Evolutionary conservation across 23 red algal species (phyloP).

Genomic region (Gracilaria domingensis): DNA sequence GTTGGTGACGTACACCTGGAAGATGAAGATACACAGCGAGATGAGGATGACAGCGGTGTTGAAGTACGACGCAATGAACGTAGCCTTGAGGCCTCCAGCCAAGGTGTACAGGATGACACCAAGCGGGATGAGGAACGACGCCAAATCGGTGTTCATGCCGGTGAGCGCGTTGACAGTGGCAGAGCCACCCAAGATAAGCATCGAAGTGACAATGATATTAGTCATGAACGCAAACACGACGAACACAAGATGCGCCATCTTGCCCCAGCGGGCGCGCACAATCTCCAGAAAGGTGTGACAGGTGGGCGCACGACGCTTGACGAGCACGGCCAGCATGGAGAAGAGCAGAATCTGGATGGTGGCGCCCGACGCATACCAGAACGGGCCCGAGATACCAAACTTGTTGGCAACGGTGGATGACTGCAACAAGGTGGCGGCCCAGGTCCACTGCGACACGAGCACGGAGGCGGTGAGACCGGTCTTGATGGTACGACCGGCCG

Average conservation of each 20-base stretch:
- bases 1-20: slow-evolving; percentile 78
- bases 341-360: slow-evolving; percentile 86
- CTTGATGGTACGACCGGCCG: slow-evolving; percentile 85
- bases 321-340: slow-evolving; percentile 73
- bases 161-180: slow-evolving; percentile 74
- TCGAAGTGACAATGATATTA: slow-evolving; percentile 86
- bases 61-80: slow-evolving; percentile 86
- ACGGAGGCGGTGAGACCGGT: slow-evolving; percentile 85
- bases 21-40: slow-evolving; percentile 79
- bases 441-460: slow-evolving; percentile 89
- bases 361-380: slow-evolving; percentile 89
- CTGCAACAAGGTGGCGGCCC: slow-evolving; percentile 88
- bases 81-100: slow-evolving; percentile 90
- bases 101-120: slow-evolving; percentile 89
- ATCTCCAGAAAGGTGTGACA: slow-evolving; percentile 88
- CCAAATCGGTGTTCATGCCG: slow-evolving; percentile 69
- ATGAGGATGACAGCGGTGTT: slow-evolving; percentile 87
- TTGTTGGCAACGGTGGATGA: slow-evolving; percentile 78
- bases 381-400: slow-evolving; percentile 78
- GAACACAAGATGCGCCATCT: slow-evolving; percentile 60
- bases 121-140: slow-evolving; percentile 84
- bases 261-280: slow-evolving; percentile 81
- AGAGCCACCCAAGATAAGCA: slow-evolving; percentile 82
- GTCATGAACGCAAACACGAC: slow-evolving; percentile 71
- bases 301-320: slow-evolving; percentile 77